Evolutionary conservation across 2,329 filamentous ascomycete species (phyloP).

Genomic region (Aquanectria penicillioides): DNA sequence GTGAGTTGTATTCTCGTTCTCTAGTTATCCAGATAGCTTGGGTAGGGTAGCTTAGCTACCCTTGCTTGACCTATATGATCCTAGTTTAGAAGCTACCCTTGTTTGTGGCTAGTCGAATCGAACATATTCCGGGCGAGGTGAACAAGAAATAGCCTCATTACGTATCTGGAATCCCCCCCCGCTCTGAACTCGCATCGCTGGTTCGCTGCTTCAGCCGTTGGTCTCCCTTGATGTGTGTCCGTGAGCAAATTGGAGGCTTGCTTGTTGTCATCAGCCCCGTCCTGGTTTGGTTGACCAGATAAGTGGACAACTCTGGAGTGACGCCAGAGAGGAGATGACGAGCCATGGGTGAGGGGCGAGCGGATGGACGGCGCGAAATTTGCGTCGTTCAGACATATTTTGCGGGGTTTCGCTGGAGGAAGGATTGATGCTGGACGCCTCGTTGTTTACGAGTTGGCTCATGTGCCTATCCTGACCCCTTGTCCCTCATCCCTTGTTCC

Average conservation of each 20-base stretch:
- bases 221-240: neutral
- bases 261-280: constrained; percentile 28
- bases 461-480: neutral
- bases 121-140: constrained; percentile 17
- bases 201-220: neutral
- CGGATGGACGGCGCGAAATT: neutral
- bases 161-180: constrained; percentile 26
- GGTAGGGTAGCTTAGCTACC: constrained; percentile 1
- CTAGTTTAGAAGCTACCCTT: constrained; percentile 19
- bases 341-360: neutral
- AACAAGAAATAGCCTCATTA: constrained; percentile 33
- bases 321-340: constrained; percentile 25
- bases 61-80: constrained; percentile 20
- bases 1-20: too few relatives aligned
- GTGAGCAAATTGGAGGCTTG: constrained; percentile 13
- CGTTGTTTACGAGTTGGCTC: constrained; percentile 6
- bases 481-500: constrained; percentile 2
- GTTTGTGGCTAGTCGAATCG: constrained; percentile 17
- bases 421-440: constrained; percentile 6
- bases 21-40: constrained; percentile 13
- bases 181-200: constrained; percentile 1
- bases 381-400: constrained; percentile 6
- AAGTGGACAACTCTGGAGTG: constrained; percentile 24
- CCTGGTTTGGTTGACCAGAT: constrained; percentile 35
- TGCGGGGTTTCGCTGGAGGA: constrained; percentile 21